Percentiles rank a stretch among this genome's conserved stretches.
Evolutionary conservation across 116 monocot genomes (phyloP).

Genomic region (Posidonia oceanica): DNA sequence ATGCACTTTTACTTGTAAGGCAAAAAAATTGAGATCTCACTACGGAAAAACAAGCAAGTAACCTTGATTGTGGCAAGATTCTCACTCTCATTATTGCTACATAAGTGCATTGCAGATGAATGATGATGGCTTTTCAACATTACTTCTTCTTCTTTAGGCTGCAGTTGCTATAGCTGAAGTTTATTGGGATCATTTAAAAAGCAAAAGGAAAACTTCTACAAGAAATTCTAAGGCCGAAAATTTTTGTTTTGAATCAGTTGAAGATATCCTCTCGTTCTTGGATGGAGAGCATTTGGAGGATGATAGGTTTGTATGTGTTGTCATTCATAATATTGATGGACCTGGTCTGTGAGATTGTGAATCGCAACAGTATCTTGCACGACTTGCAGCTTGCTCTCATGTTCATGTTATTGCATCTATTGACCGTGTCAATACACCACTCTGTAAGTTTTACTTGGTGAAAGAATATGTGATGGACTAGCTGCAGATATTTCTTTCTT

Average conservation of each 20-base stretch:
- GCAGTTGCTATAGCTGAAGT: slow-evolving; percentile 51
- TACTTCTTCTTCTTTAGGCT: slow-evolving; percentile 20
- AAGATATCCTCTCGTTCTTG: slow-evolving; percentile 59
- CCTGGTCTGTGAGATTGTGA: slow-evolving; percentile 86
- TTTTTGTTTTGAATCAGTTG: slow-evolving; percentile 43
- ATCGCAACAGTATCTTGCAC: slow-evolving; percentile 74
- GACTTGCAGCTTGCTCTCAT: slow-evolving; percentile 59
- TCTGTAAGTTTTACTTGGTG: slow-evolving; percentile 45
- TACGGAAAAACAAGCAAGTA: no score
- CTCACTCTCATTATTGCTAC: no score
- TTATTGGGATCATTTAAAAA: slow-evolving; percentile 43
- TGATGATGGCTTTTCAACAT: no score
- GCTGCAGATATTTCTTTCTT: no score
- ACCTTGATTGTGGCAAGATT: no score
- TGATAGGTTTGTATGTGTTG: slow-evolving; percentile 51
- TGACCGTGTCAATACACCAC: slow-evolving; percentile 85
- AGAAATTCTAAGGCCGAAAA: slow-evolving; percentile 24
- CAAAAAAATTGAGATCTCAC: no score
- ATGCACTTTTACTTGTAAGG: no score
- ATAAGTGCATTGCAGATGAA: no score
- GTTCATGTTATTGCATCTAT: slow-evolving; percentile 70
- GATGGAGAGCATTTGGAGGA: slow-evolving; percentile 25
- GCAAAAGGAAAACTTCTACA: slow-evolving; percentile 24
- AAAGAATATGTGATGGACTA: no score
- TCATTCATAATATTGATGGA: slow-evolving; percentile 91